These are phyloP conservation scores for Chlamydomonas sp. DNA, from an alignment of 139 green algal genomes.

Conservation along the genomic window DNA sequence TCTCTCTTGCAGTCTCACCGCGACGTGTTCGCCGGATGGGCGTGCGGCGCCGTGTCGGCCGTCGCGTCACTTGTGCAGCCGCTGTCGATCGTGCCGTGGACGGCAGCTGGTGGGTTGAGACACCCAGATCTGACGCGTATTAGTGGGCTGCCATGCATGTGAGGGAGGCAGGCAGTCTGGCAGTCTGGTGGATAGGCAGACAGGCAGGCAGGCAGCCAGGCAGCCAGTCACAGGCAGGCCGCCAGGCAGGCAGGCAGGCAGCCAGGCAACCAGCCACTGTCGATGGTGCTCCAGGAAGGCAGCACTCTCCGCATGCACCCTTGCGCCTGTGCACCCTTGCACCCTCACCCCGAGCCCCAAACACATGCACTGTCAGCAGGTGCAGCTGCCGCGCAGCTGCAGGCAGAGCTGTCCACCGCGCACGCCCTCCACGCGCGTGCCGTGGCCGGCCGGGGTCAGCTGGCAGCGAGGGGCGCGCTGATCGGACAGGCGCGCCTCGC, in stretches of 20 bases:
- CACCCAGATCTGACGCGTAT: neutral
- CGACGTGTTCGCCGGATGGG: constrained; percentile 30
- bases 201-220: too few relatives aligned
- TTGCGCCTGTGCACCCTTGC: neutral
- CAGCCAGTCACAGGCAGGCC: neutral
- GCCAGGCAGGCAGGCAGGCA: neutral
- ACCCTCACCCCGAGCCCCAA: neutral
- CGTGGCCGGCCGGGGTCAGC: too few relatives aligned
- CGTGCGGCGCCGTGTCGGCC: constrained; percentile 17
- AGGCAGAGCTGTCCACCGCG: too few relatives aligned
- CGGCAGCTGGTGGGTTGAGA: neutral
- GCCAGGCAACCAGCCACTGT: neutral
- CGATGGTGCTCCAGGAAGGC: neutral
- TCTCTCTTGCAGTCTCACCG: neutral
- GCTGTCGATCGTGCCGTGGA: constrained; percentile 22
- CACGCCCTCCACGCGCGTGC: too few relatives aligned
- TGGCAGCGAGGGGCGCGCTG: too few relatives aligned
- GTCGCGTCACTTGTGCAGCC: constrained; percentile 34
- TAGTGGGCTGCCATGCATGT: neutral
- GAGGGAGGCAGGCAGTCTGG: neutral
- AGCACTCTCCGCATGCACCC: neutral
- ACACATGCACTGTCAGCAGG: too few relatives aligned
- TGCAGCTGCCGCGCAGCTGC: too few relatives aligned
- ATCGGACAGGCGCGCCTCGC: too few relatives aligned
- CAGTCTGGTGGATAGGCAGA: neutral